These are phyloP conservation scores for Penicillium waksmanii DNA, from an alignment of 495 filamentous ascomycete species.

Conservation along the genomic window DNA sequence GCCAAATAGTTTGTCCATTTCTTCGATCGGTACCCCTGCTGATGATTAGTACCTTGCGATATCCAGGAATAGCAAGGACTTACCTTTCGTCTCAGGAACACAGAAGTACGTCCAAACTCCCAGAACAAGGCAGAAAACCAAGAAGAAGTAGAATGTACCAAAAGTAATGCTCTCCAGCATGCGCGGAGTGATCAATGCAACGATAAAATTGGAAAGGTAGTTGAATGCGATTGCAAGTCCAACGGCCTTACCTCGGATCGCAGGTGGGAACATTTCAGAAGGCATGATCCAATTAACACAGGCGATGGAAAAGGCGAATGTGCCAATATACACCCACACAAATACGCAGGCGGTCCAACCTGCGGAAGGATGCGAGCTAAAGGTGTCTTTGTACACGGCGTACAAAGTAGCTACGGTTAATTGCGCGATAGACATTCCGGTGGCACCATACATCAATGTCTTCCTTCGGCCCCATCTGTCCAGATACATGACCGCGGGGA, in stretches of 20 bases:
- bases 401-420: constrained; percentile 64
- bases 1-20: constrained; percentile 36
- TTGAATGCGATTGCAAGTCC: constrained; percentile 6
- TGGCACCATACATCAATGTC: constrained; percentile 64
- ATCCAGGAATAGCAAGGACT: background rate
- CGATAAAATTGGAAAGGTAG: constrained; percentile 51
- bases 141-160: constrained; percentile 46
- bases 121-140: constrained; percentile 28
- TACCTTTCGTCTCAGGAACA: constrained; percentile 59
- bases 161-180: constrained; percentile 41
- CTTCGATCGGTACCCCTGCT: constrained; percentile 29
- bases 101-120: constrained; percentile 58
- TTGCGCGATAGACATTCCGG: constrained; percentile 64
- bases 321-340: constrained; percentile 68
- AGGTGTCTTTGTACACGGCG: constrained; percentile 48
- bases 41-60: background rate
- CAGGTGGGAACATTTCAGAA: constrained; percentile 36
- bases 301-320: constrained; percentile 62
- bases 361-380: constrained; percentile 11
- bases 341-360: constrained; percentile 59
- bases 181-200: constrained; percentile 41
- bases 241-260: constrained; percentile 6
- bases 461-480: constrained; percentile 64
- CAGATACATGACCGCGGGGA: constrained; percentile 63
- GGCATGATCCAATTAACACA: constrained; percentile 49